Percentiles rank a stretch among this genome's conserved stretches.
These are phyloP conservation scores for Conticribra weissflogii DNA, from an alignment of 108 stramenopile species.

Conservation along the genomic window DNA sequence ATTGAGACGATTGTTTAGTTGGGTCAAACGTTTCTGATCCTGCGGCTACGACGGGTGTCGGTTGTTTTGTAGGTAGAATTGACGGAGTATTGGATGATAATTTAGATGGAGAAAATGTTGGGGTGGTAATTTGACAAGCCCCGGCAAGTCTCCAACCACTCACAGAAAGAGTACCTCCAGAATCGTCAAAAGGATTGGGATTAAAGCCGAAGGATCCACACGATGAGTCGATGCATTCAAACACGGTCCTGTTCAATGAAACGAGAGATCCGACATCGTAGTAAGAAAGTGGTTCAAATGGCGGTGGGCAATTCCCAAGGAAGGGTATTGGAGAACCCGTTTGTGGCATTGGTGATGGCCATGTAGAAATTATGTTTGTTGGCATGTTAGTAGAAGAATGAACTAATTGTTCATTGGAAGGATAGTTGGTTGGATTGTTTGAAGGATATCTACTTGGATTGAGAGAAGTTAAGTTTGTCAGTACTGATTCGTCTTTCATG, in stretches of 20 bases:
- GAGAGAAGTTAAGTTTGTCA: not conserved
- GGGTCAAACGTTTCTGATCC: not conserved
- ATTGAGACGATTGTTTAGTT: not conserved
- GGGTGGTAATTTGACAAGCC: not conserved
- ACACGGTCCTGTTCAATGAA: not conserved
- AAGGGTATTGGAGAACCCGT: not conserved
- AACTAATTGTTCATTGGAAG: conserved; percentile 2
- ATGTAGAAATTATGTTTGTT: not conserved
- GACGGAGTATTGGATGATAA: not conserved
- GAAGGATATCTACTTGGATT: conserved; percentile 4
- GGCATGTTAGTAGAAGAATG: conserved; percentile 3
- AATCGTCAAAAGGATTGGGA: too few species aligned
- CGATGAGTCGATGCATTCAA: not conserved
- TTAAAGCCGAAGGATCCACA: not conserved
- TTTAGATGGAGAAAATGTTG: not conserved
- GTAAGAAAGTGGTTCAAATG: not conserved
- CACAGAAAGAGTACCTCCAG: too few species aligned
- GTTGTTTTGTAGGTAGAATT: not conserved
- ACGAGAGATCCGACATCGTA: not conserved
- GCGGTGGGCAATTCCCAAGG: not conserved
- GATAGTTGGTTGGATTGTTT: conserved; percentile 1
- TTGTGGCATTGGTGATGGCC: conserved; percentile 3
- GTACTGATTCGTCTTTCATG: not conserved
- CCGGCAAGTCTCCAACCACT: not conserved
- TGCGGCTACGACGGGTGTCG: too few species aligned